Evolutionary conservation across 2,329 filamentous ascomycete genomes (phyloP).

Genomic region (Monilinia fructicola): DNA sequence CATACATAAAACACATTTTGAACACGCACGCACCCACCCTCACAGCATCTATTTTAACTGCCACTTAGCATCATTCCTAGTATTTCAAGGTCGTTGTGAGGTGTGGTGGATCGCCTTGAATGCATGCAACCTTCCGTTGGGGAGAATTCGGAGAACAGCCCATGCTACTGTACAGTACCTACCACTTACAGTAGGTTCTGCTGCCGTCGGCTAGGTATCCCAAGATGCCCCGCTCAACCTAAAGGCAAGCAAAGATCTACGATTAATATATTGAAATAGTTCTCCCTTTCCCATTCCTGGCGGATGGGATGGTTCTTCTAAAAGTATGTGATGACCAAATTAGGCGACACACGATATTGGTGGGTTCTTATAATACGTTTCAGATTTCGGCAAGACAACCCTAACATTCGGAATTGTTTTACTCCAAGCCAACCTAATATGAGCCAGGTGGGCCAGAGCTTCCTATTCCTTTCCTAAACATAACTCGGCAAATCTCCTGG

Average conservation of each 20-base stretch:
- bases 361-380: conserved; percentile 5
- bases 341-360: conserved; percentile 2
- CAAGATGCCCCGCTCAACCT: conserved; percentile 1
- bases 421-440: conserved; percentile 3
- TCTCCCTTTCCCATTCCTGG: conserved; percentile 13
- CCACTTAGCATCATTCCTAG: background rate
- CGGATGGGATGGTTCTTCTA: conserved; percentile 4
- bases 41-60: background rate
- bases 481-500: background rate
- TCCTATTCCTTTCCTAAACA: background rate
- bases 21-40: conserved; percentile 4
- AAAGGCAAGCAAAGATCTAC: conserved; percentile 20
- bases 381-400: conserved; percentile 1
- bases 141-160: conserved; percentile 19
- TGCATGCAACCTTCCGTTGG: conserved; percentile 6
- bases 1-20: conserved; percentile 9
- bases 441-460: background rate
- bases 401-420: conserved; percentile 3
- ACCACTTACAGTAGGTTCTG: background rate
- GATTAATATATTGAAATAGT: background rate
- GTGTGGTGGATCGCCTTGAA: background rate
- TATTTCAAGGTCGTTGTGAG: background rate
- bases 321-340: conserved; percentile 18
- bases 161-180: background rate
- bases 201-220: background rate